Base-by-base conservation (phyloP, 2,329 filamentous ascomycete genomes). In the Pestalotiopsis sp. region DNA sequence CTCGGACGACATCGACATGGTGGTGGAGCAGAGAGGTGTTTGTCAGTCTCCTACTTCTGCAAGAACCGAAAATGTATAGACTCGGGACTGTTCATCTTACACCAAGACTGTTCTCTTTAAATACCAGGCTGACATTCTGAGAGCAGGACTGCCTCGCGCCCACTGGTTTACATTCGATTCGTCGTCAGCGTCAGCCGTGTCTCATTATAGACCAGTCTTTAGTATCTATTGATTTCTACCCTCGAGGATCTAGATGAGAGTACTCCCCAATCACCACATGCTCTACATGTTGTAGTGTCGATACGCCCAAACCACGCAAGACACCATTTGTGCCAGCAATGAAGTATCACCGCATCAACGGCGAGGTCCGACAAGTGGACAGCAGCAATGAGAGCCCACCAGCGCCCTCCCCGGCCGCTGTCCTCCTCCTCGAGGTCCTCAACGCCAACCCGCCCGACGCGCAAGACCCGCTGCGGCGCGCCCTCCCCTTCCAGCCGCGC, bases 401-500 rank as follows among this genome's bases (percentile, higher is more conserved):
- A 7, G 5, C 59, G 7, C 12, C 59, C 17, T 58, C 52, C 39
- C 12, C 14, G 36, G 52, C 27, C 36, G 60, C 57, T 25, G n/a
- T 39, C 58, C 52, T 59, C 38, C 72, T 75, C 17, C 64, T 59
- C n/a, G 38, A 66, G 17, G 72, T 74, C 2, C 70, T 76, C 4
- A 65, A 68, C 52, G 68, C 67, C 3, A 73, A 75, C 64, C 68
- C 74, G 3, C 75, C 75, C 3, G 73, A 76, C 59, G 17, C 56
- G 0, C 23, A 36, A 9, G 75, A 76, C 31, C 23, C 70, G 3
- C 68, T 66, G 9, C 75, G 73, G 66, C 70, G 71, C n/a, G 67
- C 25, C 3, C 70, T 76, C 39, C 74, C 75, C 3, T 75, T 76
- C 68, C 74, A 75, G 66, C 75, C 75, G 6, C 72, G 71, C 14